Conservation (phyloP, 2,329 filamentous ascomycete genomes). For the Colletotrichum sp. region DNA sequence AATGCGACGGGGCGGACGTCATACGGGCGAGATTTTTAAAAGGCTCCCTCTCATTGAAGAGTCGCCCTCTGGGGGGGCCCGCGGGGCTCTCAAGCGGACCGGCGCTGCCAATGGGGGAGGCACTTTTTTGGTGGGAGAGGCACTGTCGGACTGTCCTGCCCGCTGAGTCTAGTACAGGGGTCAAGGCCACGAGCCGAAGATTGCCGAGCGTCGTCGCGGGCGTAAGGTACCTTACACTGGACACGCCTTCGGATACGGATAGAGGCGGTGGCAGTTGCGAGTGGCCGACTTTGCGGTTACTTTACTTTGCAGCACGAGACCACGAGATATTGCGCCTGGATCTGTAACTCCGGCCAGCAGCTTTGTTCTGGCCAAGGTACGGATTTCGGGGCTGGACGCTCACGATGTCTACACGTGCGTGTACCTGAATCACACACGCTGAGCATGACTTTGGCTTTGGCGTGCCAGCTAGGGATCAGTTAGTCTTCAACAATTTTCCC, state of each 20-base stretch:
- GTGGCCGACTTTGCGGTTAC: not conserved
- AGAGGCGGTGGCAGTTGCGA: not conserved
- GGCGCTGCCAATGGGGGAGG: not conserved
- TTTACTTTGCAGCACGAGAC: not conserved
- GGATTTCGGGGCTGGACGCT: not conserved
- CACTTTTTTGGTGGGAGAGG: not conserved
- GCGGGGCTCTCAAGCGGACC: conserved; percentile 1
- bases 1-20: conserved; percentile 19
- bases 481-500: not conserved
- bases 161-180: conserved; percentile 12
- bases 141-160: not conserved
- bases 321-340: not conserved
- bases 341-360: not conserved
- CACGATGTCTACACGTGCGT: not conserved
- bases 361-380: not conserved
- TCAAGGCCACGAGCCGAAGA: conserved; percentile 21
- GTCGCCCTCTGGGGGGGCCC: not conserved
- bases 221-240: not conserved
- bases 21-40: conserved; percentile 21
- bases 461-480: not conserved
- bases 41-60: conserved; percentile 19
- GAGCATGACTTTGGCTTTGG: not conserved
- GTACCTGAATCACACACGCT: not conserved
- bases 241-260: not conserved
- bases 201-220: conserved; percentile 18